These are phyloP conservation scores for Gossypium mustelinum DNA, from an alignment of 345 rosid genomes.

Conservation along the genomic window DNA sequence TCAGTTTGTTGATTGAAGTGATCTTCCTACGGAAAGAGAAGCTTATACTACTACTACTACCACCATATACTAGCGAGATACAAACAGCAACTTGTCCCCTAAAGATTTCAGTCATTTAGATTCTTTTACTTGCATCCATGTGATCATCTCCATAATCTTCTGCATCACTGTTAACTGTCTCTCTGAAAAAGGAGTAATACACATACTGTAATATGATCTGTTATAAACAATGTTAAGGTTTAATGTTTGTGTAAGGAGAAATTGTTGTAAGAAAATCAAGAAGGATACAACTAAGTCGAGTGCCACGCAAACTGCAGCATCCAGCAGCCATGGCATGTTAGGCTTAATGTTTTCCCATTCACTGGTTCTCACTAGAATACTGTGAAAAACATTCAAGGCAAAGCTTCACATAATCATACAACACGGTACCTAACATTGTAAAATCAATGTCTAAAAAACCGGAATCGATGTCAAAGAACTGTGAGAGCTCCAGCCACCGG, in stretches of 20 bases:
- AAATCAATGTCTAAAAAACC: background rate
- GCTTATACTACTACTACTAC: background rate
- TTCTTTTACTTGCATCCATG: slow-evolving; percentile 40
- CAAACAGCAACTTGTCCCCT: background rate
- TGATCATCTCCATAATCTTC: slow-evolving; percentile 43
- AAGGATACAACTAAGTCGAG: slow-evolving; percentile 95
- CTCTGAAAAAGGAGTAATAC: slow-evolving; percentile 53
- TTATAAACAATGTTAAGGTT: slow-evolving; percentile 31
- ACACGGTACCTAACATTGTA: background rate
- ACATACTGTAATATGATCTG: slow-evolving; percentile 86
- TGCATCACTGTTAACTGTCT: slow-evolving; percentile 1
- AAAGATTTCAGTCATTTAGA: background rate
- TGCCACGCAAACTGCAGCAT: slow-evolving; percentile 76
- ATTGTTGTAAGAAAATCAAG: background rate
- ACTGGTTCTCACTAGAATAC: slow-evolving; percentile 72
- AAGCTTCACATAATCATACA: background rate
- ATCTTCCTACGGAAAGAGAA: background rate
- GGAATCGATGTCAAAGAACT: background rate
- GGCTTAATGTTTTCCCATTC: slow-evolving; percentile 81
- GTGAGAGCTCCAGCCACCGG: background rate
- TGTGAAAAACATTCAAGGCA: slow-evolving; percentile 20
- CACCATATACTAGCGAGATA: too few relatives aligned
- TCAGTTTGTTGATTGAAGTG: background rate
- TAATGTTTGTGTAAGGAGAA: background rate
- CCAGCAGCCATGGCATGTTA: slow-evolving; percentile 88